Evolutionary conservation across 2,329 filamentous ascomycete genomes (phyloP).

Genomic region (Aspergillus aculeatinus): DNA sequence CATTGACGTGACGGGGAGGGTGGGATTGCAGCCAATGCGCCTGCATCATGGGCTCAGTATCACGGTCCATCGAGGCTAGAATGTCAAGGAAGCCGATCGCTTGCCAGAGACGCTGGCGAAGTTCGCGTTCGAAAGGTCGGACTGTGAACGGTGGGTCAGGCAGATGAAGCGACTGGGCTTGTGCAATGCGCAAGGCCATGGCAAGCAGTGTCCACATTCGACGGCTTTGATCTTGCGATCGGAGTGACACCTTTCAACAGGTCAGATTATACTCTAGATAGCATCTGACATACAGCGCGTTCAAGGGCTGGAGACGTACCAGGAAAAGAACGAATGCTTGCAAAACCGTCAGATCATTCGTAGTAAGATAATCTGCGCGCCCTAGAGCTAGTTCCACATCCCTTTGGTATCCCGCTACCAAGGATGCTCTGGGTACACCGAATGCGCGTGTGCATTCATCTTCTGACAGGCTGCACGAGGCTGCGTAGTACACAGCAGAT

Average conservation of each 20-base stretch:
- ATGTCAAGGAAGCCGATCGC: conserved; percentile 32
- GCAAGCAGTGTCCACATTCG: conserved; percentile 37
- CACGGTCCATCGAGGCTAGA: conserved; percentile 30
- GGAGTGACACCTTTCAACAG: conserved; percentile 12
- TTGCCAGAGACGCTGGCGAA: conserved; percentile 34
- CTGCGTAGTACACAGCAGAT: conserved; percentile 28
- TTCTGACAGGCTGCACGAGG: conserved; percentile 26
- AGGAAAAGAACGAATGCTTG: conserved; percentile 35
- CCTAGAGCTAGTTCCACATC: conserved; percentile 27
- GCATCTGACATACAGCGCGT: not conserved
- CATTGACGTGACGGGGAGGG: conserved; percentile 29
- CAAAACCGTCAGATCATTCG: conserved; percentile 33
- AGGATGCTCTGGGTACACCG: conserved; percentile 16
- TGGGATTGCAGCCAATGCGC: conserved; percentile 29
- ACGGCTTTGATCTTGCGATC: conserved; percentile 32
- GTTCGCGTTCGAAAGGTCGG: conserved; percentile 30
- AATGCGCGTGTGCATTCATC: conserved; percentile 25
- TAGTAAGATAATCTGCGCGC: conserved; percentile 30
- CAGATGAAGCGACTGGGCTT: conserved; percentile 32
- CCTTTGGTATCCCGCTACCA: conserved; percentile 24
- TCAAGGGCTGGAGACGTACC: conserved; percentile 13
- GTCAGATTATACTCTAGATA: not conserved
- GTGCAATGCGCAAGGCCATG: conserved; percentile 33
- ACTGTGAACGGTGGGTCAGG: conserved; percentile 30
- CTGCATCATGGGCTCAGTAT: conserved; percentile 37